Conservation (phyloP, 495 filamentous ascomycete genomes). For the Aeminium ludgeri region DNA sequence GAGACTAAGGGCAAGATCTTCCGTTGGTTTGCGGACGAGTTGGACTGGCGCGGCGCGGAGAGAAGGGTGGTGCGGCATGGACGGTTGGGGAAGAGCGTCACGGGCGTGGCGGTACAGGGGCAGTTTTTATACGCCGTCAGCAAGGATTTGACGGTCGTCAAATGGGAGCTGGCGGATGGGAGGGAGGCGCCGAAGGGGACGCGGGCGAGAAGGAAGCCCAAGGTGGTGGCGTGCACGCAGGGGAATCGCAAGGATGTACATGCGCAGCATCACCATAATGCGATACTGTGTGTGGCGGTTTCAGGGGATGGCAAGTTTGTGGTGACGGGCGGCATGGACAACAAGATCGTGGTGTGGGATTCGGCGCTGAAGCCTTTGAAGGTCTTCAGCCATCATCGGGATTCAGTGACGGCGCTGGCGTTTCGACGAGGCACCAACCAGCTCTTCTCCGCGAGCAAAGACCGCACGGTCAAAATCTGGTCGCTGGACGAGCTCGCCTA, state of each 20-base stretch:
- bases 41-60: slow-evolving; percentile 13
- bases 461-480: slow-evolving; percentile 82
- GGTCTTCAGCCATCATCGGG: slow-evolving; percentile 83
- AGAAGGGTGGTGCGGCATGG: slow-evolving; percentile 3
- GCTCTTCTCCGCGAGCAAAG: slow-evolving; percentile 70
- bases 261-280: slow-evolving; percentile 47
- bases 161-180: slow-evolving; percentile 54
- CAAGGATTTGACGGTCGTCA: slow-evolving; percentile 68
- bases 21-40: slow-evolving; percentile 50
- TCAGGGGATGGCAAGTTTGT: slow-evolving; percentile 80
- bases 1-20: slow-evolving; percentile 85
- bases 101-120: slow-evolving; percentile 57
- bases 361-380: slow-evolving; percentile 57
- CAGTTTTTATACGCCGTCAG: slow-evolving; percentile 73
- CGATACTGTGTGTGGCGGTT: slow-evolving; percentile 67
- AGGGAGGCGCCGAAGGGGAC: slow-evolving; percentile 34
- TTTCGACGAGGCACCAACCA: slow-evolving; percentile 86
- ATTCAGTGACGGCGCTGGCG: slow-evolving; percentile 62
- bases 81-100: slow-evolving; percentile 42
- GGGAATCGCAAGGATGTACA: slow-evolving; percentile 46
- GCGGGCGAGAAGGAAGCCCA: slow-evolving; percentile 44
- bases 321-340: slow-evolving; percentile 73
- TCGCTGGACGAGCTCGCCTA: slow-evolving; percentile 73
- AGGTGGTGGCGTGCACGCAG: slow-evolving; percentile 45
- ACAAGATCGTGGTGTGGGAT: slow-evolving; percentile 72